Percentiles rank a stretch among this genome's conserved stretches.
These are phyloP conservation scores for Zygnema cylindricum DNA, from an alignment of 139 green algal species.

Conservation along the genomic window DNA sequence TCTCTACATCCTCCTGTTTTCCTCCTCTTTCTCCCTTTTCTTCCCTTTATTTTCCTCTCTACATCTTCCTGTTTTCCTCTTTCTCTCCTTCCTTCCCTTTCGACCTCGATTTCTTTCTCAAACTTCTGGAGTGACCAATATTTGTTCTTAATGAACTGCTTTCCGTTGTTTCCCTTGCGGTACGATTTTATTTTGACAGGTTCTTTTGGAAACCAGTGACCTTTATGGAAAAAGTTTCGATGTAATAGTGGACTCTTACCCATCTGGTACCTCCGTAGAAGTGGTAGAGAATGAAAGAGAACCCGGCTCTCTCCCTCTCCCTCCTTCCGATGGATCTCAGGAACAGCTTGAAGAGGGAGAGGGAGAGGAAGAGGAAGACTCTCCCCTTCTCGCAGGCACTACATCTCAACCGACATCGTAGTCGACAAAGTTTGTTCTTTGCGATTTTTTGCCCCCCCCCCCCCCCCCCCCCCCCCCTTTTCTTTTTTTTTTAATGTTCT, in stretches of 20 bases:
- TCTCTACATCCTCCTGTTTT: background rate
- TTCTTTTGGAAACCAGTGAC: background rate
- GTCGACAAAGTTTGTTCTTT: background rate
- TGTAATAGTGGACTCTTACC: background rate
- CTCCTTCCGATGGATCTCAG: too few relatives aligned
- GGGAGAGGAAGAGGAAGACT: background rate
- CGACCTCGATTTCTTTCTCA: background rate
- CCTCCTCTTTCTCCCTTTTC: background rate
- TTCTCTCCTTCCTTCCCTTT: background rate
- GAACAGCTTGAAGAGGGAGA: background rate
- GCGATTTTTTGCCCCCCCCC: too few relatives aligned
- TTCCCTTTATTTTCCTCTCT: background rate
- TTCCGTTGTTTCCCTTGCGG: background rate
- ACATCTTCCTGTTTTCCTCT: background rate
- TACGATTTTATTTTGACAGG: background rate
- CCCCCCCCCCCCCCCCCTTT: too few relatives aligned
- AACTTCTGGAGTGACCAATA: background rate
- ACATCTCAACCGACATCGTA: background rate
- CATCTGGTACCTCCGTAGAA: background rate
- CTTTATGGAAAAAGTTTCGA: background rate
- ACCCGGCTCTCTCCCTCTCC: background rate
- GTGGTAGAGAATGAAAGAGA: conserved; percentile 1
- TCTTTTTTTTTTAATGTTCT: too few relatives aligned
- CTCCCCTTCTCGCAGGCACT: background rate
- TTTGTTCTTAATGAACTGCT: background rate